These are phyloP conservation scores for barley (Hordeum vulgare) DNA, from an alignment of 176 grass and related monocot species.

Conservation along the genomic window MorexV3_pseudomolecules_assembly NC_058522.1:2007369-2007868, in stretches of 20 bases:
- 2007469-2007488: background rate
- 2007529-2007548: background rate
- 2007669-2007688: no score
- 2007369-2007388: background rate
- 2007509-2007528: background rate
- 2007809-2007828: constrained; percentile 31
- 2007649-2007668: no score
- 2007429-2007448: no score
- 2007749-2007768: background rate
- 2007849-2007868: constrained; percentile 63
- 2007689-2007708: background rate
- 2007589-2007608: background rate
- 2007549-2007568: background rate
- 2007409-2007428: background rate
- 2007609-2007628: background rate
- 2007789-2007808: background rate
- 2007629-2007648: background rate
- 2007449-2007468: background rate
- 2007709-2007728: background rate
- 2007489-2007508: background rate
- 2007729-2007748: background rate
- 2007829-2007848: constrained; percentile 72
- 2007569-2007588: background rate
- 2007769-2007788: background rate
- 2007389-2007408: background rate